Percentiles rank a stretch among this genome's conserved stretches.
phyloP scores from a whole-genome alignment of 768 basidiomycete species.

The Mycena rebaudengoi region DNA sequence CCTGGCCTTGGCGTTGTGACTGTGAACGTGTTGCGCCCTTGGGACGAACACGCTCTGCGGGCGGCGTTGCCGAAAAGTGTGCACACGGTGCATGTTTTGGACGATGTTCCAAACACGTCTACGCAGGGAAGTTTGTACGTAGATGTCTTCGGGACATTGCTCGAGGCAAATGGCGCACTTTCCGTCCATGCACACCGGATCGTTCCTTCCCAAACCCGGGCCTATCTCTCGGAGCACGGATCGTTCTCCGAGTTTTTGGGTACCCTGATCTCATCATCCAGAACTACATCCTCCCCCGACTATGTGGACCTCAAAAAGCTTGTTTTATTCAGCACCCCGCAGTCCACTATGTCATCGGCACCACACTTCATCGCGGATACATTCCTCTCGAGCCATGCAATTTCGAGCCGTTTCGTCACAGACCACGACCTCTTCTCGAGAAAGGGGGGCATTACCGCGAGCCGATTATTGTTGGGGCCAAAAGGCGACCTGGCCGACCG shows the following conservation, averaged over 20 bases:
- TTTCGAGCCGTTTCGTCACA: slow-evolving; percentile 68
- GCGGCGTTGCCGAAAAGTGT: slow-evolving; percentile 66
- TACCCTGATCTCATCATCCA: slow-evolving; percentile 39
- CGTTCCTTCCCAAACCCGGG: slow-evolving; percentile 62
- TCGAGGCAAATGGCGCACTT: slow-evolving; percentile 46
- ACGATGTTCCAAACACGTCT: slow-evolving; percentile 73
- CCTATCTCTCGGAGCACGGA: slow-evolving; percentile 54
- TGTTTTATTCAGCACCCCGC: slow-evolving; percentile 70
- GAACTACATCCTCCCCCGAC: slow-evolving; percentile 52
- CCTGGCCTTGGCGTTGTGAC: slow-evolving; percentile 70
- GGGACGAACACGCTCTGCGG: slow-evolving; percentile 75
- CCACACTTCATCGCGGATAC: slow-evolving; percentile 66
- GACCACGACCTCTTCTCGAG: slow-evolving; percentile 82
- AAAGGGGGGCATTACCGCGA: slow-evolving; percentile 72
- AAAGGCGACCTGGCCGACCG: slow-evolving; percentile 45
- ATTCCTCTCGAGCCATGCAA: slow-evolving; percentile 58
- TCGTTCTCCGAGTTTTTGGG: slow-evolving; percentile 54
- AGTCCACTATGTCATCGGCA: slow-evolving; percentile 62
- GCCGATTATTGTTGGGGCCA: slow-evolving; percentile 72
- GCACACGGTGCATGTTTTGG: slow-evolving; percentile 73
- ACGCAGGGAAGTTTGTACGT: slow-evolving; percentile 73
- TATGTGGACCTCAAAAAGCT: slow-evolving; percentile 64
- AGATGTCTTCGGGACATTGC: slow-evolving; percentile 73
- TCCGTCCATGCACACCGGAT: slow-evolving; percentile 65
- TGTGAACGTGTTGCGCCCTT: slow-evolving; percentile 86